Evolutionary conservation across 2,329 filamentous ascomycete genomes (phyloP).

Genomic region (Arthrocladium fulminans): DNA sequence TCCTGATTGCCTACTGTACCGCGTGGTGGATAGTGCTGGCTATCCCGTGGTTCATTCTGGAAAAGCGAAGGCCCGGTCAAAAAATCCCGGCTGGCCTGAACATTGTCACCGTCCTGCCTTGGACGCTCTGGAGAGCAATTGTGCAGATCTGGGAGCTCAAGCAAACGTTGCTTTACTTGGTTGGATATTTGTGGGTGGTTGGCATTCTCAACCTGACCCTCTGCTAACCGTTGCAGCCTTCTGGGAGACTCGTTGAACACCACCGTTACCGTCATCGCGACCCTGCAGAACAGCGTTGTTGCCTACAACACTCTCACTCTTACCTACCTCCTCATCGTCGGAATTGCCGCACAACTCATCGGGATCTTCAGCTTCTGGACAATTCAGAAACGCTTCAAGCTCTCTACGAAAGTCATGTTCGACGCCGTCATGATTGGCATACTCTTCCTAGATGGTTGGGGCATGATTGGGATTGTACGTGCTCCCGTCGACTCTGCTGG

Average conservation of each 20-base stretch:
- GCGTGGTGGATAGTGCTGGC: slow-evolving; percentile 56
- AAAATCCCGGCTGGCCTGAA: slow-evolving; percentile 37
- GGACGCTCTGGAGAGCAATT: slow-evolving; percentile 52
- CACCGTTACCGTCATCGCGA: slow-evolving; percentile 58
- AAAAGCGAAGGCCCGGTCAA: slow-evolving; percentile 55
- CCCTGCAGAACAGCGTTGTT: slow-evolving; percentile 57
- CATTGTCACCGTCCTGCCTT: slow-evolving; percentile 50
- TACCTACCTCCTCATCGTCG: slow-evolving; percentile 59
- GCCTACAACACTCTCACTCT: slow-evolving; percentile 56
- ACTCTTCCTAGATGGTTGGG: slow-evolving; percentile 50
- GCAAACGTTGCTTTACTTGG: slow-evolving; percentile 57
- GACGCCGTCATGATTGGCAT: slow-evolving; percentile 54
- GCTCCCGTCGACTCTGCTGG: too few species aligned
- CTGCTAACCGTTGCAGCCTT: slow-evolving; percentile 48
- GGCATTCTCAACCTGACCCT: not conserved
- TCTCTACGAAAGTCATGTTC: slow-evolving; percentile 61
- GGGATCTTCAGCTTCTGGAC: slow-evolving; percentile 56
- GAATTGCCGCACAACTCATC: slow-evolving; percentile 53
- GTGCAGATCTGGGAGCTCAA: slow-evolving; percentile 55
- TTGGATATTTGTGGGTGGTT: slow-evolving; percentile 27
- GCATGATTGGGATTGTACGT: slow-evolving; percentile 43
- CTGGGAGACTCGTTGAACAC: slow-evolving; percentile 63
- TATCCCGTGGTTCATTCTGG: slow-evolving; percentile 58
- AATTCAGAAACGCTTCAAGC: slow-evolving; percentile 50
- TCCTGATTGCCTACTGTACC: slow-evolving; percentile 56